phyloP scores from a whole-genome alignment of 2,329 filamentous ascomycete genomes.

The Aureobasidium sp. region DNA sequence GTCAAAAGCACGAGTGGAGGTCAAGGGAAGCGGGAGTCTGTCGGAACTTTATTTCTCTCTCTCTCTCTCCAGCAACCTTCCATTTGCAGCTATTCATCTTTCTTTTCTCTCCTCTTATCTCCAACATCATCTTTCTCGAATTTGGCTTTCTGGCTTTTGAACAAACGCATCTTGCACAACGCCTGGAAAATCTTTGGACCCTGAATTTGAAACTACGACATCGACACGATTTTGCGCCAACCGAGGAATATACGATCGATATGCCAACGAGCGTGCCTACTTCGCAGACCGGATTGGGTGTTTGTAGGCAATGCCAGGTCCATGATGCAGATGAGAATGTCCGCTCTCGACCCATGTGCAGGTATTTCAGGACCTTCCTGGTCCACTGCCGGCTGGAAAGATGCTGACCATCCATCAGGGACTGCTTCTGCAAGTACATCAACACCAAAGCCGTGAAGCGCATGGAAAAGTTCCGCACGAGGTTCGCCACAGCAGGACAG shows the following conservation, averaged over 20 bases:
- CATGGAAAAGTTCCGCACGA: constrained; percentile 50
- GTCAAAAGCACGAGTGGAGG: neutral
- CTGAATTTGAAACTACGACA: neutral
- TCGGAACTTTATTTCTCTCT: neutral
- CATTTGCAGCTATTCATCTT: neutral
- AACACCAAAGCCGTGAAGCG: constrained; percentile 74
- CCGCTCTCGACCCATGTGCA: constrained; percentile 54
- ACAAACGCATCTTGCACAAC: too few relatives aligned
- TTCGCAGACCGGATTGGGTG: neutral
- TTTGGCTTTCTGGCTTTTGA: too few relatives aligned
- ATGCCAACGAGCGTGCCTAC: constrained; percentile 4
- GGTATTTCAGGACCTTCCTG: constrained; percentile 34
- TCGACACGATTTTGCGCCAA: too few relatives aligned
- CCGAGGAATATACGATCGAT: neutral
- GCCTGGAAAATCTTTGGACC: neutral
- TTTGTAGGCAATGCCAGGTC: constrained; percentile 53
- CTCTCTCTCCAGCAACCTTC: too few relatives aligned
- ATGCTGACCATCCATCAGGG: constrained; percentile 35
- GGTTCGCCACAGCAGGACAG: constrained; percentile 37
- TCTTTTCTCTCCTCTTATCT: neutral
- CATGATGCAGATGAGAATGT: constrained; percentile 47
- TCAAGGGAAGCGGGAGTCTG: neutral
- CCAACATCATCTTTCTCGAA: too few relatives aligned
- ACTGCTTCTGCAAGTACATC: constrained; percentile 74
- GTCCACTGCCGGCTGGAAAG: neutral